Base-by-base conservation (phyloP, 306 rosid species). In the Acacia confusa region DNA sequence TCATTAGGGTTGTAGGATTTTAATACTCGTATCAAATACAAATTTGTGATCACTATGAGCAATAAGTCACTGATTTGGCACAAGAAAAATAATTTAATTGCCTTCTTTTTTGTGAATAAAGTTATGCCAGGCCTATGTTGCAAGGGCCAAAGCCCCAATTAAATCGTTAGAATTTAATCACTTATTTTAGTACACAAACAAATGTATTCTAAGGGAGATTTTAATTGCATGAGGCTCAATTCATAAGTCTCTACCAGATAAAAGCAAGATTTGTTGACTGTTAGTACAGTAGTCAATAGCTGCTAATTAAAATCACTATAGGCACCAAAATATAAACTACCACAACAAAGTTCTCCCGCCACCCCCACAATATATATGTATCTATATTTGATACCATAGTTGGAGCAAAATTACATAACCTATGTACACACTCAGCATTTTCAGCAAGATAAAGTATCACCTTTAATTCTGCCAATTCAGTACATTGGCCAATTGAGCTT, bases 381-480 rank as follows among this genome's bases (percentile, higher is more conserved):
- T 43, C 9, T 11, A 43, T 43, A 38, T 68, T 15, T 6, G 20
- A 40, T 38, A 43, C 38, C 53, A 52, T 38, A 53, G 76, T 74
- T 70, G 50, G 36, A 70, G 72, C 44, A 82, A 34, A 83, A 77
- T 57, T 50, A 24, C 68, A 15, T 61, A 36, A 58, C 34, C 28
- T 77, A 83, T 67, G 32, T 30, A 70, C 44, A 67, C 44, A 47
- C 48, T 19, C 2, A 2, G 20, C 65, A 36, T 67, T 79, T 81
- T 82, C 70, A 24, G 36, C 72, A 76, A 76, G 70, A 64, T 55
- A 27, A 81, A 77, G 83, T 52, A 75, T 85, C 87, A 94, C 99
- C 97, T 95, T 92, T 65, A 95, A 80, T 50, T 95, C 97, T 52
- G 94, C 91, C 85, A 95, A 87, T 75, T 81, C 82, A 61, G 70